Percentiles rank a stretch among this genome's conserved stretches.
Conservation (phyloP, 2,329 filamentous ascomycete species). For the Neonectria punicea region DNA sequence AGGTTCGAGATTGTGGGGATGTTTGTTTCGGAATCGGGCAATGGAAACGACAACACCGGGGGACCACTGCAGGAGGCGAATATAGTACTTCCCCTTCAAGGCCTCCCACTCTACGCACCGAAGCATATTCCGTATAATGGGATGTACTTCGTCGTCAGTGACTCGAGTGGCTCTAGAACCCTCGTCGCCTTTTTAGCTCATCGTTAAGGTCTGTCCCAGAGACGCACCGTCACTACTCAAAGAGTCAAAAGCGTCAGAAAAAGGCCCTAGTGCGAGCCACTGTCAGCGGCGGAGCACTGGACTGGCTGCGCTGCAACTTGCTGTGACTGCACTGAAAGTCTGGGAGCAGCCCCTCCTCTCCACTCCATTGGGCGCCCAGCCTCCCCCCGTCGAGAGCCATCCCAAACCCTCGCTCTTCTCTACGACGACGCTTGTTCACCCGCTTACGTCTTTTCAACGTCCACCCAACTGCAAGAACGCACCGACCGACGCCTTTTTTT, state of each 20-base stretch:
- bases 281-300: slow-evolving; percentile 13
- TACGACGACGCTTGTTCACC: not conserved
- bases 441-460: not conserved
- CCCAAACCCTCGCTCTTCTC: slow-evolving; percentile 17
- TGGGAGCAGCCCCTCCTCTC: slow-evolving; percentile 22
- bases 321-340: not conserved
- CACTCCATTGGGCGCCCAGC: slow-evolving; percentile 16
- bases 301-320: not conserved
- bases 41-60: not conserved
- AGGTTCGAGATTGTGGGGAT: slow-evolving; percentile 4
- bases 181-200: slow-evolving; percentile 19
- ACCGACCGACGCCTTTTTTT: not conserved
- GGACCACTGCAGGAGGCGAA: not conserved
- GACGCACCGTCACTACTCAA: slow-evolving; percentile 9
- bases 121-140: not conserved
- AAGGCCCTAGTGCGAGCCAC: not conserved
- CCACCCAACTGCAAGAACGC: slow-evolving; percentile 1
- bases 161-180: not conserved
- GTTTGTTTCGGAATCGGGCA: slow-evolving; percentile 1
- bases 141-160: not conserved
- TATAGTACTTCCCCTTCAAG: not conserved
- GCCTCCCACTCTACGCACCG: not conserved
- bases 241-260: slow-evolving; percentile 1
- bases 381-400: slow-evolving; percentile 29
- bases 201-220: slow-evolving; percentile 22